These are phyloP conservation scores for Kodamaea arcana DNA, from an alignment of 1,139 yeast species.

Conservation along the genomic window DNA sequence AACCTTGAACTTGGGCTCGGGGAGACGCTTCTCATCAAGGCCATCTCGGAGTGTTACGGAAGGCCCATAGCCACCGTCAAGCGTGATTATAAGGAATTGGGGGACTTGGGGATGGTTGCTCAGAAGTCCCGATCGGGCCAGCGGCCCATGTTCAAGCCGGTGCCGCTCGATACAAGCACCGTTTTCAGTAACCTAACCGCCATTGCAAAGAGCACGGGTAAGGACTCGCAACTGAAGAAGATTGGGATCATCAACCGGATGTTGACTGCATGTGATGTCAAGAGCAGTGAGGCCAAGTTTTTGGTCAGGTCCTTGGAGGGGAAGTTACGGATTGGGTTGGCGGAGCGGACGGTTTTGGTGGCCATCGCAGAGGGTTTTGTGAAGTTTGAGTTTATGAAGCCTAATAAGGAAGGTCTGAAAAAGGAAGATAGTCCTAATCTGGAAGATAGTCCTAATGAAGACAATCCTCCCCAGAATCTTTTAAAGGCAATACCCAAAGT, in stretches of 20 bases:
- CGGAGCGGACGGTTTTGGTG: conserved; percentile 84
- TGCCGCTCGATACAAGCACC: conserved; percentile 63
- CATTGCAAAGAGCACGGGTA: conserved; percentile 80
- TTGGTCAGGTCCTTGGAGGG: conserved; percentile 89
- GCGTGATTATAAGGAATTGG: conserved; percentile 69
- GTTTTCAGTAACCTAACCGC: conserved; percentile 73
- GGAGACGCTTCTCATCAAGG: conserved; percentile 80
- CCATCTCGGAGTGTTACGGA: conserved; percentile 89
- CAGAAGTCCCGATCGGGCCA: conserved; percentile 78
- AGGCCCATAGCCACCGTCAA: conserved; percentile 67
- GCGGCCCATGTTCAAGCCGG: conserved; percentile 90
- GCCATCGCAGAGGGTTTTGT: conserved; percentile 82
- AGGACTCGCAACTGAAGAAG: conserved; percentile 75
- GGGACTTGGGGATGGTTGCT: conserved; percentile 92
- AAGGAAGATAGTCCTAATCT: no score
- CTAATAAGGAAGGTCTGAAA: conserved; percentile 33
- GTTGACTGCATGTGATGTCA: conserved; percentile 82
- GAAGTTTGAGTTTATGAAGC: conserved; percentile 44
- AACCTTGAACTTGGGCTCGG: conserved; percentile 92
- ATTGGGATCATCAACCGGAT: conserved; percentile 73
- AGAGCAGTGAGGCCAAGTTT: conserved; percentile 73
- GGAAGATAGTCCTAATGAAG: no score
- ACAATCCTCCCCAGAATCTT: no score
- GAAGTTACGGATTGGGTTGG: conserved; percentile 86
- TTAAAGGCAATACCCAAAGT: no score